Percentiles rank a stretch among this genome's conserved stretches.
Conservation (phyloP, 2,329 filamentous ascomycete species). For the Cercospora sojina region DNA sequence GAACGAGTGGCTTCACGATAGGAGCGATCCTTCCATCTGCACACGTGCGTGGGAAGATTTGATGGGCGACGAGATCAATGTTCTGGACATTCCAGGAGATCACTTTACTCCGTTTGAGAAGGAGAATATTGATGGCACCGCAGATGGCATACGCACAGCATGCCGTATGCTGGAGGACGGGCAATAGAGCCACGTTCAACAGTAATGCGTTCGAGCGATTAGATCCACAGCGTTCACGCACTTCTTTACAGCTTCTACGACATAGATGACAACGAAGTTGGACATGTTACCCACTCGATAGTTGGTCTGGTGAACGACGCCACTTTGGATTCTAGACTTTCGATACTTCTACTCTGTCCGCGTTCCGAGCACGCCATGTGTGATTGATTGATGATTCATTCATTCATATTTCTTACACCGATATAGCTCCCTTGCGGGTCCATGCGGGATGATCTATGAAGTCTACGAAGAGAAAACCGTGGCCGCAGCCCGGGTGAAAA, state of each 20-base stretch:
- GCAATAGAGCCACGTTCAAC: not conserved
- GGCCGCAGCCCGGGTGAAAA: no score
- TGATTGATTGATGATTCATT: no score
- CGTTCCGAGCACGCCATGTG: not conserved
- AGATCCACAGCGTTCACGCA: not conserved
- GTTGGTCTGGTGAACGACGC: not conserved
- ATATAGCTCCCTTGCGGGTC: no score
- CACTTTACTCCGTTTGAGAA: slow-evolving; percentile 15
- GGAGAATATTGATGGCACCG: slow-evolving; percentile 11
- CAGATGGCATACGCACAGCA: slow-evolving; percentile 3
- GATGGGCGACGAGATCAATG: not conserved
- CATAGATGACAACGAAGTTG: not conserved
- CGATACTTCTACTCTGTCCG: not conserved
- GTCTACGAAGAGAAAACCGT: no score
- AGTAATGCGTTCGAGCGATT: slow-evolving; percentile 2
- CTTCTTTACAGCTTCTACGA: not conserved
- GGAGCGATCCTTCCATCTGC: slow-evolving; percentile 7
- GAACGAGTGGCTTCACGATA: slow-evolving; percentile 15
- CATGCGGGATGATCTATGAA: no score
- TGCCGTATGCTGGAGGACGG: slow-evolving; percentile 7
- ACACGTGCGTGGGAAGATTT: slow-evolving; percentile 8
- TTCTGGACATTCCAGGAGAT: slow-evolving; percentile 17
- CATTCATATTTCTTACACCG: no score
- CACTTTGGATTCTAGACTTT: not conserved
- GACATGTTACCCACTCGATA: not conserved